Evolutionary conservation across 768 basidiomycete genomes (phyloP).

Genomic region (Pleurotus tuber-regium): DNA sequence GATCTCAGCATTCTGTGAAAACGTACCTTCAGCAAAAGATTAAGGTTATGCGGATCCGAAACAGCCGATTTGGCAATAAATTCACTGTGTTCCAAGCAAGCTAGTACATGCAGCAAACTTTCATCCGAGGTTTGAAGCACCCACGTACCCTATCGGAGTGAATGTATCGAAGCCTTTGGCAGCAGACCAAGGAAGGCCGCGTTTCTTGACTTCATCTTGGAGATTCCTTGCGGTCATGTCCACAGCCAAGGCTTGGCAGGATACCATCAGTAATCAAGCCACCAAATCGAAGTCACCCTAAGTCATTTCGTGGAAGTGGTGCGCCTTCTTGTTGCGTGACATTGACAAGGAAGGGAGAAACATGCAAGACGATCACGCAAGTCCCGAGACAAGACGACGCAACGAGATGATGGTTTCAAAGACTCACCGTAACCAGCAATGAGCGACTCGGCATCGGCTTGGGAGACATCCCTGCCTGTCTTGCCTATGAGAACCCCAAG

Average conservation of each 20-base stretch:
- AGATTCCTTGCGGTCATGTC: constrained; percentile 97
- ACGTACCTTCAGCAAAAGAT: constrained; percentile 69
- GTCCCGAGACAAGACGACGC: constrained; percentile 2
- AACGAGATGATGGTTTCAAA: not conserved
- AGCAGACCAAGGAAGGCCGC: constrained; percentile 95
- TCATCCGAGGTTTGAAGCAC: constrained; percentile 2
- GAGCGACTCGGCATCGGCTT: constrained; percentile 67
- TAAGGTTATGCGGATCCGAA: constrained; percentile 71
- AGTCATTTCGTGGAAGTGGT: too few species aligned
- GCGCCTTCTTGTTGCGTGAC: too few species aligned
- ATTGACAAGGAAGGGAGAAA: not conserved
- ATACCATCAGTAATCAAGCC: constrained; percentile 8
- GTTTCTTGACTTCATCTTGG: constrained; percentile 89
- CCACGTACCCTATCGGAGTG: constrained; percentile 76
- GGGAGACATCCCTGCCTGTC: constrained; percentile 76
- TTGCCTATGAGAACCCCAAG: constrained; percentile 96
- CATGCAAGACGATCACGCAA: not conserved
- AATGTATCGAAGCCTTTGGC: constrained; percentile 98
- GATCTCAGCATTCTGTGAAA: not conserved
- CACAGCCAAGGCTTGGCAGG: constrained; percentile 74
- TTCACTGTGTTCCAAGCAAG: constrained; percentile 39
- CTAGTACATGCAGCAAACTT: not conserved
- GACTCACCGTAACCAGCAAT: constrained; percentile 89
- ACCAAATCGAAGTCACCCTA: not conserved
- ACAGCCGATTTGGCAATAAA: constrained; percentile 80